Evolutionary conservation across 108 stramenopile genomes (phyloP).

Genomic region (Pseudonitzschia multiseries): DNA sequence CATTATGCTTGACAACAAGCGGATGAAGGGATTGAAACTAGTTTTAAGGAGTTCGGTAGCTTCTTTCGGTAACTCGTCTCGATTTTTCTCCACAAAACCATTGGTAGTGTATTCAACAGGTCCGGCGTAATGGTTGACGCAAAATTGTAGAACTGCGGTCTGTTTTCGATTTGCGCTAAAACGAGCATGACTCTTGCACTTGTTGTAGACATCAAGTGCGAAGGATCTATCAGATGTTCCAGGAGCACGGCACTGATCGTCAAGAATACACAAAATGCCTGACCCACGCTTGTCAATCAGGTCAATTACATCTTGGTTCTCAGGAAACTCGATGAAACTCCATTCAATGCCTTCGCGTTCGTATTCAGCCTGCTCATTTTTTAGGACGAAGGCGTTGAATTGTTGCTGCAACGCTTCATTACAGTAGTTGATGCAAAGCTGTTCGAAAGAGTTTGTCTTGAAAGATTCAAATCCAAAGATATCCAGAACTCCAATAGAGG

Average conservation of each 20-base stretch:
- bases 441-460: conserved; percentile 87
- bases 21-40: conserved; percentile 48
- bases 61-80: conserved; percentile 89
- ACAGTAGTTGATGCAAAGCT: conserved; percentile 96
- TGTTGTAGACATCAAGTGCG: conserved; percentile 58
- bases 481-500: conserved; percentile 92
- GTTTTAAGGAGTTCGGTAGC: conserved; percentile 60
- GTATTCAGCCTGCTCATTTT: conserved; percentile 87
- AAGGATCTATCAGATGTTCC: conserved; percentile 72
- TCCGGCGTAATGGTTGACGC: conserved; percentile 86
- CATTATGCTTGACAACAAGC: conserved; percentile 48
- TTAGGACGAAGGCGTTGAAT: conserved; percentile 86
- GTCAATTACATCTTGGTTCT: conserved; percentile 96
- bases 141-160: conserved; percentile 61
- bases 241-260: conserved; percentile 78
- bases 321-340: conserved; percentile 89
- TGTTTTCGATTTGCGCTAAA: conserved; percentile 66
- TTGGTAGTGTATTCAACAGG: conserved; percentile 83
- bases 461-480: conserved; percentile 98
- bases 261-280: conserved; percentile 79
- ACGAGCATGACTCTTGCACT: conserved; percentile 52
- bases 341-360: conserved; percentile 81
- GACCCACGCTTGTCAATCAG: conserved; percentile 82
- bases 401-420: conserved; percentile 93
- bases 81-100: conserved; percentile 90